Conservation (phyloP, 1,284 basidiomycete genomes). For the Phellinidium pouzarii region DNA sequence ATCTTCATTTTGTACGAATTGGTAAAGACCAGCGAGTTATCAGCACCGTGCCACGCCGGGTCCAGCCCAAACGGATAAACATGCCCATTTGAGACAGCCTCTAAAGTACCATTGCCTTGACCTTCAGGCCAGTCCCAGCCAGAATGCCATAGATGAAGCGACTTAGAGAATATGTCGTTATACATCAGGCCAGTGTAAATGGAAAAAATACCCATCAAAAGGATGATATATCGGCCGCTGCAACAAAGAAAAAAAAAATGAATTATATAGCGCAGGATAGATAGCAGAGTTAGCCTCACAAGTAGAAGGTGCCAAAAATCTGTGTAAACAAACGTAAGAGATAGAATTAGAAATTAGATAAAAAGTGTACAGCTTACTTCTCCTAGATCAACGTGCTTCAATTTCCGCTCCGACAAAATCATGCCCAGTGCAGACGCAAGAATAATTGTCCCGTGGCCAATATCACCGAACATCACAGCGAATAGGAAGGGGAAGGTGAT, state of each 20-base stretch:
- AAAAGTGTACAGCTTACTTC: slow-evolving; percentile 47
- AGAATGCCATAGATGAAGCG: slow-evolving; percentile 82
- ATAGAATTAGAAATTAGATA: not conserved
- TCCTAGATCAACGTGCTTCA: slow-evolving; percentile 71
- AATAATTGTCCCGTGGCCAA: slow-evolving; percentile 91
- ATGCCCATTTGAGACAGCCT: slow-evolving; percentile 54
- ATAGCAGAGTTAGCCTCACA: too few species aligned
- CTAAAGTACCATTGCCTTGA: slow-evolving; percentile 40
- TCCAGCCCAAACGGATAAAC: slow-evolving; percentile 93
- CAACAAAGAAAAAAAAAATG: slow-evolving; percentile 18
- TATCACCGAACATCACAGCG: slow-evolving; percentile 99
- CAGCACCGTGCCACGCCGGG: slow-evolving; percentile 91
- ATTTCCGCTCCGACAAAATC: slow-evolving; percentile 80
- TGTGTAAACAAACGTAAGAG: slow-evolving; percentile 28
- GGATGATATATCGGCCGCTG: slow-evolving; percentile 96
- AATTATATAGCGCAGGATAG: slow-evolving; percentile 22
- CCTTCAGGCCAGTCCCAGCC: slow-evolving; percentile 78
- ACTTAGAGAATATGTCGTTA: slow-evolving; percentile 98
- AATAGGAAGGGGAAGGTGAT: slow-evolving; percentile 98
- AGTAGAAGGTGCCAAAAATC: slow-evolving; percentile 91
- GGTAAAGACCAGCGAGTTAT: slow-evolving; percentile 90
- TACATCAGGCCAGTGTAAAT: slow-evolving; percentile 97
- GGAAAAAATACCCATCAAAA: slow-evolving; percentile 95
- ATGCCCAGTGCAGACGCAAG: slow-evolving; percentile 73
- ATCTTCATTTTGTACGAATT: slow-evolving; percentile 99